Conservation (phyloP, 2,329 filamentous ascomycete species). For the Kalaharituber pfeilii region DNA sequence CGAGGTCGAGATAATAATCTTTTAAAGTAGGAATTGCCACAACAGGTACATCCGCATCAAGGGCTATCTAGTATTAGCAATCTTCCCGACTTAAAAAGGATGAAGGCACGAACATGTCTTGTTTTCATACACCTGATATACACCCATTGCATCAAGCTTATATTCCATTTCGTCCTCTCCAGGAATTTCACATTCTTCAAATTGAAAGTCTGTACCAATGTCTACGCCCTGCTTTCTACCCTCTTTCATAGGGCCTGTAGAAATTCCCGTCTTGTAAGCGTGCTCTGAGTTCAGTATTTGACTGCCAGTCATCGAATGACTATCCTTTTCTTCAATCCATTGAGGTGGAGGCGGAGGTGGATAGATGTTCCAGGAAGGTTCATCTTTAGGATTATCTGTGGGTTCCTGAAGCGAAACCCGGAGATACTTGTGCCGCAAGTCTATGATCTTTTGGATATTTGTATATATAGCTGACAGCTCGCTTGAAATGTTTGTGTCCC, state of each 20-base stretch:
- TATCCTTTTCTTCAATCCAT: slow-evolving; percentile 43
- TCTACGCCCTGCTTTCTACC: slow-evolving; percentile 65
- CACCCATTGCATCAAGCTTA: slow-evolving; percentile 61
- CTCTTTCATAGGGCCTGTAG: slow-evolving; percentile 53
- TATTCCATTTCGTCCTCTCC: slow-evolving; percentile 54
- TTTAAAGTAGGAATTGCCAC: slow-evolving; percentile 77
- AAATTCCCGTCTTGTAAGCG: slow-evolving; percentile 52
- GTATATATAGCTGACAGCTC: slow-evolving; percentile 76
- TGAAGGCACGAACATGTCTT: slow-evolving; percentile 36
- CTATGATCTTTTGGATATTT: slow-evolving; percentile 77
- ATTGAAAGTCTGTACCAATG: slow-evolving; percentile 80
- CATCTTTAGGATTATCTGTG: slow-evolving; percentile 75
- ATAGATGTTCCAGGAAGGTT: slow-evolving; percentile 70
- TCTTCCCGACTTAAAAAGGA: not conserved
- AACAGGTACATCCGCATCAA: slow-evolving; percentile 47
- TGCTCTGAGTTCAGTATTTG: not conserved
- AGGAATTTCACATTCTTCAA: slow-evolving; percentile 59
- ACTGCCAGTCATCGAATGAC: not conserved
- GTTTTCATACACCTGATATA: slow-evolving; percentile 81
- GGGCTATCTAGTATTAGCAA: slow-evolving; percentile 14
- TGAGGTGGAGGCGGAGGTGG: slow-evolving; percentile 80
- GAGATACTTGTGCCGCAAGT: slow-evolving; percentile 78
- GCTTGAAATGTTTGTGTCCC: slow-evolving; percentile 61
- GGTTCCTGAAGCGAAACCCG: slow-evolving; percentile 64
- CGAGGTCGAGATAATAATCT: slow-evolving; percentile 91